These are phyloP conservation scores for Stemphylium beticola DNA, from an alignment of 2,329 filamentous ascomycete species.

Conservation along the genomic window DNA sequence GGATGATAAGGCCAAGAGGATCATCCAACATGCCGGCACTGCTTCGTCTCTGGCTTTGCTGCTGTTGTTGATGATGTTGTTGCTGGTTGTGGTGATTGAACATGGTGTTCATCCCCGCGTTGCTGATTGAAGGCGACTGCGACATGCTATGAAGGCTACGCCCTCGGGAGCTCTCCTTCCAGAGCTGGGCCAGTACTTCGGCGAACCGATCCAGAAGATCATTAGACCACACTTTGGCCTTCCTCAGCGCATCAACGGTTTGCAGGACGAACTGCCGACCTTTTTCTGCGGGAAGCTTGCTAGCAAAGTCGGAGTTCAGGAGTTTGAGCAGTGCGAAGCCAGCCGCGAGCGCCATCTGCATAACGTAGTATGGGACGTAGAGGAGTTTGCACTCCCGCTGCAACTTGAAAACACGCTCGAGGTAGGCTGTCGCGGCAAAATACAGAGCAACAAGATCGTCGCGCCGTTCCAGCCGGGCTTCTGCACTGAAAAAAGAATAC, in stretches of 20 bases:
- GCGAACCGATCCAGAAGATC: conserved; percentile 80
- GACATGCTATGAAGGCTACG: conserved; percentile 47
- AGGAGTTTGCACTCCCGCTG: conserved; percentile 63
- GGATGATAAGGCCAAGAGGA: conserved; percentile 78
- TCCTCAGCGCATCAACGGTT: conserved; percentile 72
- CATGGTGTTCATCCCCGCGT: conserved; percentile 39
- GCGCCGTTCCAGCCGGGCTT: conserved; percentile 62
- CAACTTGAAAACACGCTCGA: conserved; percentile 65
- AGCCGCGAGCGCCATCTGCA: conserved; percentile 84
- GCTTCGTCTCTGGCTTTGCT: conserved; percentile 32
- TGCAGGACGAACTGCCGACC: conserved; percentile 72
- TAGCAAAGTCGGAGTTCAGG: conserved; percentile 76
- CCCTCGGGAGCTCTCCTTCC: conserved; percentile 65
- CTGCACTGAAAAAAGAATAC: conserved; percentile 81
- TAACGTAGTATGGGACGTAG: conserved; percentile 76
- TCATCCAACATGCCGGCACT: conserved; percentile 62
- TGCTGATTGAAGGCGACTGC: conserved; percentile 45
- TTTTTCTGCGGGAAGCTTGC: conserved; percentile 67
- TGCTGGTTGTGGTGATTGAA: conserved; percentile 38
- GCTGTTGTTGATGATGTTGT: conserved; percentile 29
- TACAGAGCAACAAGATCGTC: conserved; percentile 78
- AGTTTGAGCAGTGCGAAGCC: conserved; percentile 78
- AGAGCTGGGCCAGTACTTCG: conserved; percentile 87
- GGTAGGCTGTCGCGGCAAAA: conserved; percentile 72
- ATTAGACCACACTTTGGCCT: conserved; percentile 76